Base-by-base conservation (phyloP, 2,329 filamentous ascomycete species). In the Epichloe sp. region DNA sequence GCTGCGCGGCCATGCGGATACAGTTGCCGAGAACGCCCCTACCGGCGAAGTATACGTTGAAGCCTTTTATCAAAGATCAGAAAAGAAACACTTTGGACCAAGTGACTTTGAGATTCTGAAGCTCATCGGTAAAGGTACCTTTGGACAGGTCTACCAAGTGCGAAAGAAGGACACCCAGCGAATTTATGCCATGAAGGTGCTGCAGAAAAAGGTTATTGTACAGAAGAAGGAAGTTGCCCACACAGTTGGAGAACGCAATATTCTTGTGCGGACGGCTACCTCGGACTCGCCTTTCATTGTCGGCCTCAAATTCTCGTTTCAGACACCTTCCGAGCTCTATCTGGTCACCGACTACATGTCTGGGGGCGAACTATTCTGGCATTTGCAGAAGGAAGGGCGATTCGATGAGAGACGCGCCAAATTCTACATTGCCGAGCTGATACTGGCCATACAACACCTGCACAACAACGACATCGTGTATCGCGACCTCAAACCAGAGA, bases 301-400 rank as follows among this genome's bases (percentile, higher is more conserved):
- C 41, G 91, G 91, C 7, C 77, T 98, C 61, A 98, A 98, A 63
- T 98, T 97, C 65, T 97, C 93, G 0, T 98, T 98, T 73, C 93
- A 98, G 67, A 97, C 93, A 0, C 88, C 90, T 1, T 93, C 90
- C 4, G 93, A 98, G 67, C 79, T 98, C 2, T 97, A 97, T 65
- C 77, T 98, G n/a, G 93, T 98, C 14, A 97, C 93, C 5, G 93
- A 97, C 65, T 98, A 96, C 73, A 97, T 98, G 93, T 98, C 93
- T 15, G 93, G 93, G 40, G 93, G 93, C 52, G 93, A 98, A 68
- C 76, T 98, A 1, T 98, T 98, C 70, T 98, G 93, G 91, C 93
- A 98, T 72, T 71, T 98, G 53, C 93, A 98, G 65, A 95, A 95
- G 64, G 93, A 97, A 65, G 91, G 91, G 48, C 85, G 91, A 34